Evolutionary conservation across 371 early-diverging fungal genomes (phyloP), one percentile per base, ranked within the genome.

Genomic region (Mucor mucedo): DNA sequence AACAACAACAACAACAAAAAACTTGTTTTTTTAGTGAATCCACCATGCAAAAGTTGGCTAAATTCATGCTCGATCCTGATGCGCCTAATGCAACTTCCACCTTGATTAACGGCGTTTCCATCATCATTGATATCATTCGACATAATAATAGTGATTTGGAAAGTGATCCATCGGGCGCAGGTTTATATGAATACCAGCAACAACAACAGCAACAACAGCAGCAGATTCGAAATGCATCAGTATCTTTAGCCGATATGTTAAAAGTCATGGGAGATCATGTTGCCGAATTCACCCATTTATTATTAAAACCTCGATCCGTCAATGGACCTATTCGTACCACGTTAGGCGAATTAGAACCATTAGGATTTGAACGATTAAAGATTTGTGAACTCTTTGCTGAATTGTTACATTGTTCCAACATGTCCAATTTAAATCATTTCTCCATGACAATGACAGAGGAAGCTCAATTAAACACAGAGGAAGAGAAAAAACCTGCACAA

Each of bases 371-470:
- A 75, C 82, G 98, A 10, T 82, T 97, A 39, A 90, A 92, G 62
- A 89, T 93, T 29, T 95, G 96, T 72, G 98, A 97, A 77, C 85
- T 97, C 60, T 93, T 96, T 84, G 98, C 98, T 6, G 98, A 97
- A 73, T 75, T 97, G 21, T 75, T 97, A 52, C 93, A 92, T 62
- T 91, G 91, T 66, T 90, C 93, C 44, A 91, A 89, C 62, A 90
- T 92, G 91, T 84, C 84, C 10, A 82, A 83, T 5, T 72, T 91
- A 27, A 91, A 91, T 35, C 13, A 60, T 21, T 52, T 75, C 55
- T 69, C 44, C 42, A 56, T 50, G 55, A 68, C 52, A 3, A 33
- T 32, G 6, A 47, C 52, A 28, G 57, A 54, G 13, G 62, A 65
- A 47, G 52, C 50, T 21, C 58, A 55, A 44, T n/a, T 33, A 41